These are phyloP conservation scores for Xanthoparmelia taractica DNA, from an alignment of 495 filamentous ascomycete species.

Conservation along the genomic window DNA sequence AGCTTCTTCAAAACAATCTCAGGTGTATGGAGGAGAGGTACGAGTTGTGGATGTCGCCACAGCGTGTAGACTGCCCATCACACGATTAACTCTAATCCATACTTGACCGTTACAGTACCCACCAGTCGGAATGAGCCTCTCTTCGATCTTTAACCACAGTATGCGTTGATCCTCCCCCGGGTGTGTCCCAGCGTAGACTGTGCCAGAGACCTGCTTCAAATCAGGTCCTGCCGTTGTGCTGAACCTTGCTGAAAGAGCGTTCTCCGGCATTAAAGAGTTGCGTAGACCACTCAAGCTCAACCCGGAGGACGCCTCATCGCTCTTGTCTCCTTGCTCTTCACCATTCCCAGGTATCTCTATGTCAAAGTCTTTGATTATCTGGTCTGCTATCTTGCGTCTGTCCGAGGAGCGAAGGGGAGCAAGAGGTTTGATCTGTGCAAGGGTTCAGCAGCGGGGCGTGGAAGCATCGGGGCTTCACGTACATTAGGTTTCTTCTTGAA, in stretches of 20 bases:
- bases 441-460: slow-evolving; percentile 22
- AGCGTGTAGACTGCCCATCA: slow-evolving; percentile 37
- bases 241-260: slow-evolving; percentile 55
- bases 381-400: slow-evolving; percentile 60
- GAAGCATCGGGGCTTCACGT: slow-evolving; percentile 23
- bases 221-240: slow-evolving; percentile 62
- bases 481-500: slow-evolving; percentile 78
- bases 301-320: slow-evolving; percentile 34
- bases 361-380: slow-evolving; percentile 57
- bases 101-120: not conserved
- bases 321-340: slow-evolving; percentile 27
- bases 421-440: slow-evolving; percentile 56
- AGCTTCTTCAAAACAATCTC: slow-evolving; percentile 56
- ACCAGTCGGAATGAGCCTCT: slow-evolving; percentile 55
- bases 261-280: slow-evolving; percentile 59
- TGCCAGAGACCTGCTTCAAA: slow-evolving; percentile 55
- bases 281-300: slow-evolving; percentile 48
- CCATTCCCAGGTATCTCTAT: slow-evolving; percentile 39
- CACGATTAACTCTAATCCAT: not conserved
- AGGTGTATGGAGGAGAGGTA: slow-evolving; percentile 59
- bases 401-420: slow-evolving; percentile 65
- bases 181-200: slow-evolving; percentile 57
- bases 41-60: slow-evolving; percentile 42
- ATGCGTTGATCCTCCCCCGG: slow-evolving; percentile 52
- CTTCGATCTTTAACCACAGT: slow-evolving; percentile 63